Evolutionary conservation across 2,329 filamentous ascomycete species (phyloP), one percentile per base, ranked within the genome.

Genomic region (Ascochyta clinopodiicola): DNA sequence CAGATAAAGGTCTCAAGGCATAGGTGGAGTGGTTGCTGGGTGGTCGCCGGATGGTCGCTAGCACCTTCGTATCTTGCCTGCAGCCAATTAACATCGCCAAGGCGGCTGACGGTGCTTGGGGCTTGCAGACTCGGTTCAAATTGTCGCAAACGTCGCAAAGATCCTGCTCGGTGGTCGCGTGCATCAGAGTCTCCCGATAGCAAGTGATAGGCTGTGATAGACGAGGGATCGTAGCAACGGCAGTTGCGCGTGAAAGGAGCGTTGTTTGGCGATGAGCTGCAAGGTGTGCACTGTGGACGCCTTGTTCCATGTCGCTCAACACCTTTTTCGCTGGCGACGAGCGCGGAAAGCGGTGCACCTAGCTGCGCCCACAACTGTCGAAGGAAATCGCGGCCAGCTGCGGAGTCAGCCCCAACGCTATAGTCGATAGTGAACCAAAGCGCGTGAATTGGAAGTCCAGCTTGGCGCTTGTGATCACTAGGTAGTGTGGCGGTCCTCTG

Each of bases 51-150:
- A 19, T 43, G 52, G 42, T 56, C 52, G 52, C 52, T 44, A 38
- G 40, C 40, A 8, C 47, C n/a, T 17, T 39, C 44, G 34, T 34
- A 50, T 37, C 25, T 19, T 24, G 4, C 42, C 44, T 47, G 29
- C 32, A 49, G 21, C 65, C 65, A 64, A 66, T 68, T 27, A 52
- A 51, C 44, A 37, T 55, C 19, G 54, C 58, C 59, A 58, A 58
- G 31, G 38, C 12, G 24, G 61, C 60, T 50, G 55, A 50, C 27
- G 40, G 40, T 24, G 25, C 37, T 27, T 27, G 40, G 42, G 27
- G 32, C 42, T 49, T 49, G 34, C 50, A 39, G 32, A 24, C 52
- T 44, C 46, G 46, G 52, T 29, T 40, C 19, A 22, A 36, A 34
- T 43, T n/a, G 38, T 48, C 54, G 43, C 36, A 50, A 50, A 42